A percentile compares a stretch with the other conserved stretches of the same genome.
Evolutionary conservation across 768 basidiomycete species (phyloP).

Genomic region (Leccinum arenicola): DNA sequence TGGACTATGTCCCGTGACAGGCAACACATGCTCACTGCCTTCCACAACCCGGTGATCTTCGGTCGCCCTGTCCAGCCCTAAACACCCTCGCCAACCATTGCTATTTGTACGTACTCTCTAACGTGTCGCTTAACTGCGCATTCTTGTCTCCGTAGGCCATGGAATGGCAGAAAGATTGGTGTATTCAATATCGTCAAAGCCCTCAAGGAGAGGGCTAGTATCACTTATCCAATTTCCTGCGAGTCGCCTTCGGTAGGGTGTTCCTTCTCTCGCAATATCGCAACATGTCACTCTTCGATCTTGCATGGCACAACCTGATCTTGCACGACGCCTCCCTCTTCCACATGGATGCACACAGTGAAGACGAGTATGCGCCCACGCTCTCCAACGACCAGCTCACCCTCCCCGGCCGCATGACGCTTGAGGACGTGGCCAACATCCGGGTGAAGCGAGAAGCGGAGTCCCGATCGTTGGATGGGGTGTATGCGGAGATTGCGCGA

Average conservation of each 20-base stretch:
- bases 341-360: slow-evolving; percentile 43
- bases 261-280: slow-evolving; percentile 39
- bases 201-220: slow-evolving; percentile 45
- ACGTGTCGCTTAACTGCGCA: not conserved
- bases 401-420: slow-evolving; percentile 29
- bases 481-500: slow-evolving; percentile 60
- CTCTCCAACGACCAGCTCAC: slow-evolving; percentile 37
- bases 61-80: slow-evolving; percentile 71
- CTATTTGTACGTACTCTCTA: slow-evolving; percentile 53
- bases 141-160: slow-evolving; percentile 36
- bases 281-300: slow-evolving; percentile 34
- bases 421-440: slow-evolving; percentile 43
- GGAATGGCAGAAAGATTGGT: slow-evolving; percentile 51
- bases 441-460: slow-evolving; percentile 51
- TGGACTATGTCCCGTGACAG: slow-evolving; percentile 42
- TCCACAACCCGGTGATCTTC: slow-evolving; percentile 46
- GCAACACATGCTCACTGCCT: slow-evolving; percentile 43
- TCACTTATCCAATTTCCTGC: slow-evolving; percentile 44
- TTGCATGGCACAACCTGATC: slow-evolving; percentile 48
- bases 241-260: slow-evolving; percentile 43
- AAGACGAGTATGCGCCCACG: slow-evolving; percentile 45
- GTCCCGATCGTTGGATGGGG: slow-evolving; percentile 37
- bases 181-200: slow-evolving; percentile 39
- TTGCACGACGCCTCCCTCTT: slow-evolving; percentile 64
- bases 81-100: slow-evolving; percentile 77